These are phyloP conservation scores for Tolypocladium endophyticum DNA, from an alignment of 2,329 filamentous ascomycete species.

Conservation along the genomic window DNA sequence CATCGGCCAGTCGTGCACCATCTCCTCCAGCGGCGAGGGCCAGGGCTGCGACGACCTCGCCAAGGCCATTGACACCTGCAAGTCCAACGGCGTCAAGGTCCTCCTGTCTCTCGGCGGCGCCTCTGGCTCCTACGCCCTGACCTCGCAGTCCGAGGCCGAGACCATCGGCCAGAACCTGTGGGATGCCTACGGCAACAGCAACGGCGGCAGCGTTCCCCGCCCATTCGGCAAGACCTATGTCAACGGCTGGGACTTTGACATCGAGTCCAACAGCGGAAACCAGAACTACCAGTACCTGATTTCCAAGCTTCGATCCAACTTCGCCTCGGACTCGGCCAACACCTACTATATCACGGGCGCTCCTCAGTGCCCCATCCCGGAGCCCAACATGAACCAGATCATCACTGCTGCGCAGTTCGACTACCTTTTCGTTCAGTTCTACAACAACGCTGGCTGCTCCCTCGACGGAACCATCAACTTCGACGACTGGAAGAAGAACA, in stretches of 20 bases:
- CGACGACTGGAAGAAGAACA: constrained; percentile 14
- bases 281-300: constrained; percentile 11
- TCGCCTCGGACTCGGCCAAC: constrained; percentile 5
- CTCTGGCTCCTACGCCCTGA: constrained; percentile 8
- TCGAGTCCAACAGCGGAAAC: constrained; percentile 10
- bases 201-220: constrained; percentile 3
- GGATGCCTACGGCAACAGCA: constrained; percentile 9
- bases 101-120: constrained; percentile 9
- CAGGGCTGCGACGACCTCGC: constrained; percentile 13
- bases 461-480: constrained; percentile 12
- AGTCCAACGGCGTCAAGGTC: constrained; percentile 10
- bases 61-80: constrained; percentile 11
- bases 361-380: constrained; percentile 27
- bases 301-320: constrained; percentile 10
- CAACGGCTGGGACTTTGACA: constrained; percentile 13
- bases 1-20: constrained; percentile 27
- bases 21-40: constrained; percentile 18
- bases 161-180: constrained; percentile 11
- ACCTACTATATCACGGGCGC: constrained; percentile 34
- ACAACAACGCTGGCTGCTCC: constrained; percentile 33
- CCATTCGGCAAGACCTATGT: constrained; percentile 9
- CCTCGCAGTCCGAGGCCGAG: constrained; percentile 9
- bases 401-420: constrained; percentile 19
- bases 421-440: constrained; percentile 34
- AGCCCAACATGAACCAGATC: constrained; percentile 29